Percentiles rank a stretch among this genome's conserved stretches.
Conservation (phyloP, 352 stramenopile genomes). For the Plasmopara viticola region DNA sequence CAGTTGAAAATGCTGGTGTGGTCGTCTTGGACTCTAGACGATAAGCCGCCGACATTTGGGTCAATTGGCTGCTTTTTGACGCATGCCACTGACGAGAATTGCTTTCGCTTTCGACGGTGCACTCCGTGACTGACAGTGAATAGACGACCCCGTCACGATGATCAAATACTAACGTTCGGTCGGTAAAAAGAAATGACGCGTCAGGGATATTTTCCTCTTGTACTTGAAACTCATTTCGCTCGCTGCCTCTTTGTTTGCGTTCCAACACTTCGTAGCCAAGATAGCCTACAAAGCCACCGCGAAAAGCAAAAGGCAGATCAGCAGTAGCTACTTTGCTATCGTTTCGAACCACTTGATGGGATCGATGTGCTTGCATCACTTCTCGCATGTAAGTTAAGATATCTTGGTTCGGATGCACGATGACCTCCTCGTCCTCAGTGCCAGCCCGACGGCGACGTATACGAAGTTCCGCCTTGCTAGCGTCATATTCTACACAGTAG, state of each 20-base stretch:
- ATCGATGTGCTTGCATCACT: constrained; percentile 27
- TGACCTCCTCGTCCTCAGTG: constrained; percentile 14
- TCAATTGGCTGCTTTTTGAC: constrained; percentile 13
- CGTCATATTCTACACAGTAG: constrained; percentile 59
- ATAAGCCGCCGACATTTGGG: constrained; percentile 14
- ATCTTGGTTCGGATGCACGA: constrained; percentile 15
- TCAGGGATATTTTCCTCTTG: constrained; percentile 54
- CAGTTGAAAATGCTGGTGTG: not conserved
- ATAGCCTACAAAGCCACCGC: constrained; percentile 83
- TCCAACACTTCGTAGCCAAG: constrained; percentile 82
- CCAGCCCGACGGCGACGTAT: constrained; percentile 20
- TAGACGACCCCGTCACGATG: constrained; percentile 74
- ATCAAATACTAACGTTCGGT: constrained; percentile 87
- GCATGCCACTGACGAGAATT: constrained; percentile 20
- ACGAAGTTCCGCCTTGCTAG: constrained; percentile 43
- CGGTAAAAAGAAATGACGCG: constrained; percentile 87
- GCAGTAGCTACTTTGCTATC: constrained; percentile 3
- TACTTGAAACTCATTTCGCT: constrained; percentile 10
- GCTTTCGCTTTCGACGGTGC: constrained; percentile 1
- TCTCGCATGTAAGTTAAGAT: constrained; percentile 41
- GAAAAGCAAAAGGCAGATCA: constrained; percentile 67
- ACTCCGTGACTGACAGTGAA: constrained; percentile 50
- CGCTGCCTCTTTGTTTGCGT: constrained; percentile 20
- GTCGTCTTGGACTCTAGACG: not conserved
- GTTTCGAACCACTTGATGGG: constrained; percentile 27